These are phyloP conservation scores for Alternaria triticina DNA, from an alignment of 2,329 filamentous ascomycete genomes.

Conservation along the genomic window DNA sequence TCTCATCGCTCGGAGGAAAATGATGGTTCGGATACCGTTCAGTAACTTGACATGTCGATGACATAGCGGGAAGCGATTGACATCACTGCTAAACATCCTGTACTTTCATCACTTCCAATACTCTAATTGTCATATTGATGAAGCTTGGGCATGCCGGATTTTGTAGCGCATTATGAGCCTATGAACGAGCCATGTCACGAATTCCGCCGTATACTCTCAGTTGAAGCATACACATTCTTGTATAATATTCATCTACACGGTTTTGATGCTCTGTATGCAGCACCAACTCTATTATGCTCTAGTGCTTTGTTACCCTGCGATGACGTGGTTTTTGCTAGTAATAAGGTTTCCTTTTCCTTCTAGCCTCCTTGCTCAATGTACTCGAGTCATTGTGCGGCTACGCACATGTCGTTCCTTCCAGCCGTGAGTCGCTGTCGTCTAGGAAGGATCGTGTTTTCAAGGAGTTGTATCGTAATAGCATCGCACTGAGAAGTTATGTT, in stretches of 20 bases:
- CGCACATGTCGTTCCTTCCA: neutral
- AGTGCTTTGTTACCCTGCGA: neutral
- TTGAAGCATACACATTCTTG: neutral
- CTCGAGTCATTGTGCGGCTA: neutral
- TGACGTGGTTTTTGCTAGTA: neutral
- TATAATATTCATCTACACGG: neutral
- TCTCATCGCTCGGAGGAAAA: neutral
- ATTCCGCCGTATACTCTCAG: neutral
- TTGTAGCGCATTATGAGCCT: neutral
- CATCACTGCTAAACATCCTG: neutral
- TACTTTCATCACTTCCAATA: neutral
- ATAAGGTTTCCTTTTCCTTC: neutral
- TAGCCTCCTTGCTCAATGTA: neutral
- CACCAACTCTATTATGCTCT: neutral
- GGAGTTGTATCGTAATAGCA: neutral
- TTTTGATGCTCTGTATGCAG: neutral
- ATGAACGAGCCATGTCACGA: neutral
- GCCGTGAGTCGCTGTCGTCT: neutral
- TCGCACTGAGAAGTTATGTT: neutral
- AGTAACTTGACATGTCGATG: too few species aligned
- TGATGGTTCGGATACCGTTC: too few species aligned
- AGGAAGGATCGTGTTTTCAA: neutral
- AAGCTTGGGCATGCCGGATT: neutral
- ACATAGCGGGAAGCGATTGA: too few species aligned
- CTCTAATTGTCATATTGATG: neutral